Evolutionary conservation across 2,329 filamentous ascomycete genomes (phyloP).

Genomic region (Aspergillus pseudoglaucus): DNA sequence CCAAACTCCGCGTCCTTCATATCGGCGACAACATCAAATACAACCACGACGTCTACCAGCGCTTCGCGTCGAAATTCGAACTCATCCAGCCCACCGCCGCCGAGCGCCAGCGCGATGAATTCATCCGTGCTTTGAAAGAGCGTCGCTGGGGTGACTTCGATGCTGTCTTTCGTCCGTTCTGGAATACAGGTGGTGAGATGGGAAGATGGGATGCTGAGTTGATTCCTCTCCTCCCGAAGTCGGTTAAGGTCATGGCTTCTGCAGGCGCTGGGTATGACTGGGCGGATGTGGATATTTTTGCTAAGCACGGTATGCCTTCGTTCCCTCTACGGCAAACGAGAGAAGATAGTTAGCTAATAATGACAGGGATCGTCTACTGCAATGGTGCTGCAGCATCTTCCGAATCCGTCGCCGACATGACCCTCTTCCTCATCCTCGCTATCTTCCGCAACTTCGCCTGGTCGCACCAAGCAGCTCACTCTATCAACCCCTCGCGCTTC

Average conservation of each 20-base stretch:
- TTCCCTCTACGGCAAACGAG: no score
- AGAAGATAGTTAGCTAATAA: constrained; percentile 9
- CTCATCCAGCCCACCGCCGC: constrained; percentile 35
- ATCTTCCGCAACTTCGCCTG: constrained; percentile 64
- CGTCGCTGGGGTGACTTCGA: constrained; percentile 34
- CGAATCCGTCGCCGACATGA: constrained; percentile 67
- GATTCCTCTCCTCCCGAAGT: constrained; percentile 48
- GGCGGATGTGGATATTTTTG: constrained; percentile 56
- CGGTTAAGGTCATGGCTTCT: constrained; percentile 52
- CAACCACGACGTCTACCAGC: constrained; percentile 38
- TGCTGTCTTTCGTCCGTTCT: constrained; percentile 55
- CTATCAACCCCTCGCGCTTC: constrained; percentile 43
- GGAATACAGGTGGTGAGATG: constrained; percentile 61
- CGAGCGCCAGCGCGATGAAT: constrained; percentile 28
- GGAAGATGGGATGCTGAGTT: constrained; percentile 56
- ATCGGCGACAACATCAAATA: constrained; percentile 45
- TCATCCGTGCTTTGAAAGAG: constrained; percentile 38
- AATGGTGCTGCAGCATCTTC: constrained; percentile 65
- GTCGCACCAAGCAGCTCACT: constrained; percentile 53
- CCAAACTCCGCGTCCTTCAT: constrained; percentile 36
- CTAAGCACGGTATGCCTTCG: constrained; percentile 45
- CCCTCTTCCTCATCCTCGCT: constrained; percentile 61
- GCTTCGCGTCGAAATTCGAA: constrained; percentile 36
- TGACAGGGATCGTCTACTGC: constrained; percentile 49
- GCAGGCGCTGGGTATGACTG: constrained; percentile 60